Percentiles rank a stretch among this genome's conserved stretches.
Evolutionary conservation across 495 filamentous ascomycete species (phyloP).

Genomic region (Lasiosphaeriaceae sp.): DNA sequence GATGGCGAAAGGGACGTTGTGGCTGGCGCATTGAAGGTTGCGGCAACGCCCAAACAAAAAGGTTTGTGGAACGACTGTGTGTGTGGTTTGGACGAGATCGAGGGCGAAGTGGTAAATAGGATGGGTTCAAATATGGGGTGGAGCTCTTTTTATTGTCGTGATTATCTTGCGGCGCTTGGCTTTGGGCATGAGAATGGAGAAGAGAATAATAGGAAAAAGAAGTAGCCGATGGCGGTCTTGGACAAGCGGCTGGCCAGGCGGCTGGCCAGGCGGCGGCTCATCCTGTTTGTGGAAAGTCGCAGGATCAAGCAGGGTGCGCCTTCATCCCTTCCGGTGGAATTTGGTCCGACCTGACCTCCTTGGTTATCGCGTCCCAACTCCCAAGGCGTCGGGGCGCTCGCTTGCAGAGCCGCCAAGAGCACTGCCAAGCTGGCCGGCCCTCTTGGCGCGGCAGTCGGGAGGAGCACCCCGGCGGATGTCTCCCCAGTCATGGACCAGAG

Average conservation of each 20-base stretch:
- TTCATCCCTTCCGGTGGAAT: too few species aligned
- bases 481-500: background rate
- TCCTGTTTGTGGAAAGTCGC: background rate
- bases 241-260: background rate
- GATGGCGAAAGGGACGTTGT: constrained; percentile 15
- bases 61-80: background rate
- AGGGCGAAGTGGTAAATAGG: background rate
- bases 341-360: background rate
- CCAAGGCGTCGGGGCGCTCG: constrained; percentile 16
- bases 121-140: too few species aligned
- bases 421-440: constrained; percentile 14
- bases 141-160: too few species aligned
- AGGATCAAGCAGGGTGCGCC: background rate
- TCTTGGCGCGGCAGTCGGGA: constrained; percentile 24
- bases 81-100: background rate
- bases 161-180: too few species aligned
- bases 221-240: background rate
- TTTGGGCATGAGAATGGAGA: background rate
- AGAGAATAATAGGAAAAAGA: background rate
- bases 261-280: background rate
- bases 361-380: constrained; percentile 8
- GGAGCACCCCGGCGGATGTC: background rate
- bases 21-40: constrained; percentile 16
- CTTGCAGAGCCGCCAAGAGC: constrained; percentile 7
- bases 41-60: background rate